Percentiles rank a stretch among this genome's conserved stretches.
Evolutionary conservation across 2,329 filamentous ascomycete species (phyloP).

Genomic region (Xylaria sp.): DNA sequence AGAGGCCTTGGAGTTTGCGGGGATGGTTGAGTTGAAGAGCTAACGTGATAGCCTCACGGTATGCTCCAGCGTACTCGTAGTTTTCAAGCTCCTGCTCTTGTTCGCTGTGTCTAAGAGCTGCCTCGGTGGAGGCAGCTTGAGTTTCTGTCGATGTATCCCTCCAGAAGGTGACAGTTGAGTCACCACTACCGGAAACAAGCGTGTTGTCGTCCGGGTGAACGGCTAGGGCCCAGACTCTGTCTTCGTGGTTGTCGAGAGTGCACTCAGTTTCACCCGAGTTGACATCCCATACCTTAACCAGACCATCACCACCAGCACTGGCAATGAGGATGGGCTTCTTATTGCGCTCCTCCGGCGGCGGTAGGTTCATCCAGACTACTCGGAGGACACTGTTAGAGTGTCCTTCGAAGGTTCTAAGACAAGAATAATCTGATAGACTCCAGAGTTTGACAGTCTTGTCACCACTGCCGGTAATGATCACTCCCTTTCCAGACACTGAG

Average conservation of each 20-base stretch:
- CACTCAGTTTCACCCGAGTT: slow-evolving; percentile 77
- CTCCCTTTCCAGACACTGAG: slow-evolving; percentile 68
- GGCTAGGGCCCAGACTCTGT: slow-evolving; percentile 87
- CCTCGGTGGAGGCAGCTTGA: slow-evolving; percentile 65
- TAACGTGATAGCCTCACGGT: slow-evolving; percentile 86
- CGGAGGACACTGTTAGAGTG: slow-evolving; percentile 95
- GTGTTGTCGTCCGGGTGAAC: slow-evolving; percentile 64
- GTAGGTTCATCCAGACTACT: slow-evolving; percentile 72
- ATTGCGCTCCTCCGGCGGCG: slow-evolving; percentile 43
- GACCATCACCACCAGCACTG: slow-evolving; percentile 84
- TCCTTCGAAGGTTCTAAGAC: slow-evolving; percentile 88
- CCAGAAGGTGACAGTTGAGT: slow-evolving; percentile 94
- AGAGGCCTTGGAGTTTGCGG: slow-evolving; percentile 74
- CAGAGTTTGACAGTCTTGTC: slow-evolving; percentile 96
- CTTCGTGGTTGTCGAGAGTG: slow-evolving; percentile 94
- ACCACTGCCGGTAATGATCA: slow-evolving; percentile 84
- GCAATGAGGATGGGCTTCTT: slow-evolving; percentile 67
- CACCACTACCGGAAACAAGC: slow-evolving; percentile 84
- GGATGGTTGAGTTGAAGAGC: slow-evolving; percentile 94
- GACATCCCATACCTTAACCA: slow-evolving; percentile 95
- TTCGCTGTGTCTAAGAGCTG: slow-evolving; percentile 75
- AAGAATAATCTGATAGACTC: slow-evolving; percentile 88
- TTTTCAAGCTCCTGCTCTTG: slow-evolving; percentile 94
- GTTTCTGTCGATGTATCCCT: slow-evolving; percentile 82
- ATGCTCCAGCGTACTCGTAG: slow-evolving; percentile 80